Base-by-base conservation (phyloP, 2,329 filamentous ascomycete genomes). In the Tolypocladium inflatum region DNA sequence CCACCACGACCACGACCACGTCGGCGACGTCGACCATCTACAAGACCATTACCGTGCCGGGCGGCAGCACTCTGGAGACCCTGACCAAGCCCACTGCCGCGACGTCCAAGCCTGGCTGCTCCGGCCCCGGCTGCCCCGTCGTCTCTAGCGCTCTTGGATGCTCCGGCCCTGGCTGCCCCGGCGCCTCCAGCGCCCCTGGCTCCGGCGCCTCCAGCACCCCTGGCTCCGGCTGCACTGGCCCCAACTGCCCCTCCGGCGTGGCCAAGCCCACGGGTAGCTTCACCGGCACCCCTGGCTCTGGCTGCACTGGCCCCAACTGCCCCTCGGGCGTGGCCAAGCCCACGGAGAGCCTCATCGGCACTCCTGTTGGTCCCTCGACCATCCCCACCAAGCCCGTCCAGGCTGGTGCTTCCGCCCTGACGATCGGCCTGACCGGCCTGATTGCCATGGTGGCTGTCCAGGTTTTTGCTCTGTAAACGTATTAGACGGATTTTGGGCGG, bases 371-470 rank as follows among this genome's bases (percentile, higher is more conserved):
- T 7, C 57, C 60, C 26, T 61, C 62, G 19, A n/a, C 60, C 11
- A 26, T 54, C n/a, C 66, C 70, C 58, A 66, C 67, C 63, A 65
- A 68, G 55, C 71, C 74, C 63, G 72, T 76, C 63, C 78, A 77
- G 26, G 80, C 76, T 60, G 80, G 79, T 66, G 80, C 80, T 59
- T 70, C 70, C 23, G 63, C 60, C 19, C 50, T 71, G 48, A 61
- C 59, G 4, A 59, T 65, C 19, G 62, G 70, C 21, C 43, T 72
- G 55, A 51, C 64, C 19, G 66, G 64, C 19, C 41, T 71, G 58
- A 56, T 65, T 11, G 66, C 66, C 45, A 58, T 67, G 55, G 61
- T 65, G 43, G 64, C 65, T 54, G 55, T 67, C 38, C 68, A 71
- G 60, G 56, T 67, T 41, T 51, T 71, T 58, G 63, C 58, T 58